phyloP scores from a whole-genome alignment of 345 rosid species.

The Clausena lansium region DNA sequence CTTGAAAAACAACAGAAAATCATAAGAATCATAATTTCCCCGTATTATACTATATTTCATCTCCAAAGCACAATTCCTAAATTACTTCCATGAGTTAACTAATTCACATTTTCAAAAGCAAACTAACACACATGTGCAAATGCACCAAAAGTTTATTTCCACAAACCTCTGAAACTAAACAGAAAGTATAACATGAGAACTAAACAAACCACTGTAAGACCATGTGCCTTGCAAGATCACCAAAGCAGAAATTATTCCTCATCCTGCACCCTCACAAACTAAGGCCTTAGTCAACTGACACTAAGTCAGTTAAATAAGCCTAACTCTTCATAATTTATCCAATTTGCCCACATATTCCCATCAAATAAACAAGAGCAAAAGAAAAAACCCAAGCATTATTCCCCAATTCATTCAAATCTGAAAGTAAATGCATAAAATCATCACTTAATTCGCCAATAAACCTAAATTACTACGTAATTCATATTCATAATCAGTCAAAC shows the following conservation, averaged over 20 bases:
- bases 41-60: background rate
- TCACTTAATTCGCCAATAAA: background rate
- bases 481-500: background rate
- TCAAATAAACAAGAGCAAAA: background rate
- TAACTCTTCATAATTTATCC: background rate
- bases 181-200: background rate
- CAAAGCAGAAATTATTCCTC: background rate
- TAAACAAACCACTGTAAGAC: background rate
- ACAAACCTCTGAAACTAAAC: background rate
- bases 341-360: background rate
- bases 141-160: background rate
- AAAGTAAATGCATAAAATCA: background rate
- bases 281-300: background rate
- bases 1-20: background rate
- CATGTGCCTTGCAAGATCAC: background rate
- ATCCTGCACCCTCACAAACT: background rate
- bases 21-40: background rate
- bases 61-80: background rate
- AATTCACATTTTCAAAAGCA: too few species aligned
- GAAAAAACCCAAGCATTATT: background rate
- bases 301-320: background rate
- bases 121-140: background rate
- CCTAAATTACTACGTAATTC: background rate
- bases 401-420: background rate
- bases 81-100: too few species aligned